Evolutionary conservation across 2,329 filamentous ascomycete genomes (phyloP).

Genomic region (Verticillium isaacii): DNA sequence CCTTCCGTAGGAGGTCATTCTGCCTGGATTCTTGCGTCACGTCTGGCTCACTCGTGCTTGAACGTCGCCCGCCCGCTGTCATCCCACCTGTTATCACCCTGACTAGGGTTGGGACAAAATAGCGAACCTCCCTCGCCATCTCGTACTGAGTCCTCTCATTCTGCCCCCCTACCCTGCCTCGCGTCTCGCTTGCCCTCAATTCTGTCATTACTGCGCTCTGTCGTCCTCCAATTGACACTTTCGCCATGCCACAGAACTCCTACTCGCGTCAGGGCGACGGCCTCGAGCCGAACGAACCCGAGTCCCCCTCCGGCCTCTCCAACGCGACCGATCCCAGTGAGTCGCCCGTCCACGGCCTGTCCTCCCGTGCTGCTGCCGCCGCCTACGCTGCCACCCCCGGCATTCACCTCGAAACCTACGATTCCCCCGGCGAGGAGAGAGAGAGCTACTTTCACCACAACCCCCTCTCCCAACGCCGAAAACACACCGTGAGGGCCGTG

Average conservation of each 20-base stretch:
- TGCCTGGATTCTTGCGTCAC: background rate
- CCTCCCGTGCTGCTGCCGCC: conserved; percentile 4
- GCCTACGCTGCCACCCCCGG: conserved; percentile 23
- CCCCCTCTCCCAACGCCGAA: background rate
- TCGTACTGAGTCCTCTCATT: background rate
- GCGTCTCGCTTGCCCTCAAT: background rate
- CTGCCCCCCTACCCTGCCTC: background rate
- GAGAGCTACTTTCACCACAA: conserved; percentile 18
- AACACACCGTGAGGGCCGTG: conserved; percentile 2
- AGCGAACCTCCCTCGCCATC: background rate
- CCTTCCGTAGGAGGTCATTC: background rate
- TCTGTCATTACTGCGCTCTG: background rate
- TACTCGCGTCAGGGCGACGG: background rate
- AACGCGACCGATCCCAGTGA: conserved; percentile 1
- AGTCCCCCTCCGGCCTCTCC: conserved; percentile 1
- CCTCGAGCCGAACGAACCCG: background rate
- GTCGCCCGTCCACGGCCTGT: background rate
- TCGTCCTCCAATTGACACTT: conserved; percentile 5
- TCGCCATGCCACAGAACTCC: conserved; percentile 9
- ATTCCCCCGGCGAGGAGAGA: conserved; percentile 5
- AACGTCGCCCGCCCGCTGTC: background rate
- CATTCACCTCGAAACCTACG: conserved; percentile 19
- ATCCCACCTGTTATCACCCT: background rate
- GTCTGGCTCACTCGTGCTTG: background rate
- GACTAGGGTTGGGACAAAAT: background rate